Percentiles rank a stretch among this genome's conserved stretches.
phyloP scores from a whole-genome alignment of 148 eudicot genomes.

The Amaranthus palmeri region DNA sequence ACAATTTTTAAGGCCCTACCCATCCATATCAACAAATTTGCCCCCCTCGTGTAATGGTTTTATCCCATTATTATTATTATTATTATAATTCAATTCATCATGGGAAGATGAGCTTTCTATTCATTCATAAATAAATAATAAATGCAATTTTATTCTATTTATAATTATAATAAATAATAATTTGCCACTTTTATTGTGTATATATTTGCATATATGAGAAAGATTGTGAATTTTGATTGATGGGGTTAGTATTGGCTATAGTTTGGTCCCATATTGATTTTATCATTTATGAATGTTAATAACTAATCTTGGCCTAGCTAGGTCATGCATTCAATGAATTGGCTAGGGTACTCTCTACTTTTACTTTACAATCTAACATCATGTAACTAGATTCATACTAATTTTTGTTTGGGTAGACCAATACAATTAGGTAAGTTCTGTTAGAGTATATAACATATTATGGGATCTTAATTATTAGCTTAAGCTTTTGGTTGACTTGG shows the following conservation, averaged over 20 bases:
- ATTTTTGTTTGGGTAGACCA: too few relatives aligned
- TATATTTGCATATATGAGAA: constrained; percentile 10
- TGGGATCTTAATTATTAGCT: too few relatives aligned
- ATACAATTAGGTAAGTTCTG: too few relatives aligned
- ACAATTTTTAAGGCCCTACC: constrained; percentile 4
- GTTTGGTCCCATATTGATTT: constrained; percentile 15
- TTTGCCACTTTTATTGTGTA: constrained; percentile 7
- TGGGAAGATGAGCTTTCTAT: constrained; percentile 12
- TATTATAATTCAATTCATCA: constrained; percentile 2
- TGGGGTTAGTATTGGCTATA: neutral
- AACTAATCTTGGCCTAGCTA: constrained; percentile 3
- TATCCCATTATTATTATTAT: neutral
- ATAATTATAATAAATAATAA: neutral
- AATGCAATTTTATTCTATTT: neutral
- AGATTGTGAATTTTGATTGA: constrained; percentile 19
- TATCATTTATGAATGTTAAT: constrained; percentile 21
- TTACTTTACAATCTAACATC: too few relatives aligned
- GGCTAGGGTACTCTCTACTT: neutral
- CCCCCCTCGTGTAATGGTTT: constrained; percentile 7
- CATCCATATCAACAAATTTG: neutral
- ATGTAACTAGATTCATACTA: too few relatives aligned
- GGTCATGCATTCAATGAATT: constrained; percentile 8
- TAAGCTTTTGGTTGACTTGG: too few relatives aligned
- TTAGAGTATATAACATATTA: too few relatives aligned
- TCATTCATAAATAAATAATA: neutral